A percentile compares a stretch with the other conserved stretches of the same genome.
Conservation (phyloP, 495 filamentous ascomycete genomes). For the Podospora bellae-mahoneyi region DNA sequence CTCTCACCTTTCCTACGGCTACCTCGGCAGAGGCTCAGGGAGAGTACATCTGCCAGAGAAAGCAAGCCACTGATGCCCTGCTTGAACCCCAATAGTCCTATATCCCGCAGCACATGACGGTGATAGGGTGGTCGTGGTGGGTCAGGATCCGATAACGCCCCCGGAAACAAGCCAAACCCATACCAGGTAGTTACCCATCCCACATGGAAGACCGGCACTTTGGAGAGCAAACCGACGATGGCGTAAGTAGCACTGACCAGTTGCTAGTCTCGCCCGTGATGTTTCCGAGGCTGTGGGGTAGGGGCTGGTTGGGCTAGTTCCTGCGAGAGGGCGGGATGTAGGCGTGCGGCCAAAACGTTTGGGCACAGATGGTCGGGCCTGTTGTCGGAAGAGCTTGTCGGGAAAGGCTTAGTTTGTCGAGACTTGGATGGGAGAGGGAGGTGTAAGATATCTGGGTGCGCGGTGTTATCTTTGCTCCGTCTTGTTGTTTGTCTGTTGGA, state of each 20-base stretch:
- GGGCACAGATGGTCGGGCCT: background rate
- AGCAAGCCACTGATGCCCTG: background rate
- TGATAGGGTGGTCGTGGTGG: background rate
- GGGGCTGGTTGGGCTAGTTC: background rate
- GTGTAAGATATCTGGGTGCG: background rate
- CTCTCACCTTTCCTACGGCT: background rate
- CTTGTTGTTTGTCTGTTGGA: background rate
- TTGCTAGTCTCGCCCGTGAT: background rate
- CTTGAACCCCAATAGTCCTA: background rate
- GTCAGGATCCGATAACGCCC: background rate
- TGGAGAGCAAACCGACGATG: background rate
- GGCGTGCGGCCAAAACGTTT: background rate
- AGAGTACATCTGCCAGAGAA: background rate
- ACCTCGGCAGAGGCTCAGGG: background rate
- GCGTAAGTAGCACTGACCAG: background rate
- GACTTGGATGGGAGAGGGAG: background rate
- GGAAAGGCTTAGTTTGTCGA: background rate
- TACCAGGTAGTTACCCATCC: background rate
- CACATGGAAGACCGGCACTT: background rate
- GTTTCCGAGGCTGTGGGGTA: background rate
- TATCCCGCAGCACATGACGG: background rate
- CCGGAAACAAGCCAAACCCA: too few relatives aligned
- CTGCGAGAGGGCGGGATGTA: background rate
- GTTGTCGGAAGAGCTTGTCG: background rate
- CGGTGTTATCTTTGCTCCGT: background rate